Percentiles rank a stretch among this genome's conserved stretches.
These are phyloP conservation scores for Talaromyces sp. DNA, from an alignment of 2,329 filamentous ascomycete genomes.

Conservation along the genomic window DNA sequence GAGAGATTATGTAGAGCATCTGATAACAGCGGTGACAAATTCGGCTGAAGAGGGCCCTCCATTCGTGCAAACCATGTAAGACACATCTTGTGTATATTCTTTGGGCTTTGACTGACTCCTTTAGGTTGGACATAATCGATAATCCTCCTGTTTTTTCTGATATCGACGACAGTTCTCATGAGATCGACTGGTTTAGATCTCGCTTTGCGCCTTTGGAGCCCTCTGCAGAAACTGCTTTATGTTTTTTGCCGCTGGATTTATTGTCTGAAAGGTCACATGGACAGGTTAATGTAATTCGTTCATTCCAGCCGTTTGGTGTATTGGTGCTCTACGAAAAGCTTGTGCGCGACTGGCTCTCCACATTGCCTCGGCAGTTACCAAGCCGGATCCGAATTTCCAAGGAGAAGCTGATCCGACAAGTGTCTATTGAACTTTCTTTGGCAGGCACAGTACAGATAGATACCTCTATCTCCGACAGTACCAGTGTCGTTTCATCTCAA, in stretches of 20 bases:
- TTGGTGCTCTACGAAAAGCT: constrained; percentile 34
- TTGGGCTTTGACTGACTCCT: constrained; percentile 13
- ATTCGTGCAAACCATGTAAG: constrained; percentile 32
- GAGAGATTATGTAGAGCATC: constrained; percentile 23
- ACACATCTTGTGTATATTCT: not conserved
- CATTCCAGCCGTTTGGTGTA: constrained; percentile 21
- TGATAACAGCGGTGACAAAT: constrained; percentile 19
- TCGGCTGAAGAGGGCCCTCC: constrained; percentile 10
- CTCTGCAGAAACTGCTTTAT: constrained; percentile 18
- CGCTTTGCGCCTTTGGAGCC: constrained; percentile 13
- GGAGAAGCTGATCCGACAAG: constrained; percentile 35
- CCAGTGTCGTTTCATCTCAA: constrained; percentile 5
- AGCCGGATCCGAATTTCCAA: constrained; percentile 37
- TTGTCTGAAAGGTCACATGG: not conserved
- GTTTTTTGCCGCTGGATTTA: constrained; percentile 22
- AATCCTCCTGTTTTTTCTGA: constrained; percentile 30
- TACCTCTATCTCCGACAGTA: constrained; percentile 3
- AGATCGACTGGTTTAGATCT: constrained; percentile 28
- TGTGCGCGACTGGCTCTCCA: constrained; percentile 36
- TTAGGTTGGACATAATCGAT: constrained; percentile 33
- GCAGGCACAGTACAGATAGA: constrained; percentile 29
- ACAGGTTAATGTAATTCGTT: constrained; percentile 13
- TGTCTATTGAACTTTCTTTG: constrained; percentile 37
- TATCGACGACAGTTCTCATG: constrained; percentile 35
- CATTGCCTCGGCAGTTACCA: constrained; percentile 32